Evolutionary conservation across 148 eudicot species (phyloP), one percentile per base, ranked within the genome.

Genomic region (Chenopodium quinoa): DNA sequence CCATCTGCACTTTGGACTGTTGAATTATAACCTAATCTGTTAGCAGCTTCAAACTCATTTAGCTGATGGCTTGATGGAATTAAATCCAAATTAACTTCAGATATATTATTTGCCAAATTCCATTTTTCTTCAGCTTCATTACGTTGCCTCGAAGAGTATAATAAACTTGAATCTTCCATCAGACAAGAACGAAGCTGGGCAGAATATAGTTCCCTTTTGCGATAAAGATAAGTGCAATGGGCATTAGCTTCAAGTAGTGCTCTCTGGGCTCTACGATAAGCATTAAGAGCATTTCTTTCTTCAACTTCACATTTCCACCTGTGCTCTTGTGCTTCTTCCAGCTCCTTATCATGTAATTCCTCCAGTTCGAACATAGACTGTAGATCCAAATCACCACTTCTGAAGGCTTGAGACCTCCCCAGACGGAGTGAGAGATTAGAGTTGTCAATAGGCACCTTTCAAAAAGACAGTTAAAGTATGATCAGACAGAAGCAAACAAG

Each of bases 321-420:
- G 77, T 88, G 86, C 82, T 90, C 94, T 79, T 91, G 97, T 47
- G 94, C 97, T 85, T 90, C 90, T 79, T 92, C 94, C 83, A 92
- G 84, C 89, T 91, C 91, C 82, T 91, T 92, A 75, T 92, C 93
- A 80, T 88, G 89, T 84, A 86, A 84, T 62, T 90, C 94, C 80
- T 90, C 97, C 22, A 84, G 22, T 47, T 90, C 89, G 73, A 92
- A 65, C 58, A 91, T 76, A 71, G 92, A 84, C 34, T 84, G 84
- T 29, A 86, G 47, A 80, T 90, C 91, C 76, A 86, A 54, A 25
- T 86, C 80, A 69, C 80, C 80, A 77, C 72, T 79, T 60, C 77
- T 86, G 17, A 79, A 67, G 77, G 64, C 77, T 76, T 73, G 79
- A 75, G 65, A 32, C 60, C 72, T 77, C n/a, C 85, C 82, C 69